A percentile compares a stretch with the other conserved stretches of the same genome.
Evolutionary conservation across 139 green algal species (phyloP).

Genomic region (Haematococcus lacustris): DNA sequence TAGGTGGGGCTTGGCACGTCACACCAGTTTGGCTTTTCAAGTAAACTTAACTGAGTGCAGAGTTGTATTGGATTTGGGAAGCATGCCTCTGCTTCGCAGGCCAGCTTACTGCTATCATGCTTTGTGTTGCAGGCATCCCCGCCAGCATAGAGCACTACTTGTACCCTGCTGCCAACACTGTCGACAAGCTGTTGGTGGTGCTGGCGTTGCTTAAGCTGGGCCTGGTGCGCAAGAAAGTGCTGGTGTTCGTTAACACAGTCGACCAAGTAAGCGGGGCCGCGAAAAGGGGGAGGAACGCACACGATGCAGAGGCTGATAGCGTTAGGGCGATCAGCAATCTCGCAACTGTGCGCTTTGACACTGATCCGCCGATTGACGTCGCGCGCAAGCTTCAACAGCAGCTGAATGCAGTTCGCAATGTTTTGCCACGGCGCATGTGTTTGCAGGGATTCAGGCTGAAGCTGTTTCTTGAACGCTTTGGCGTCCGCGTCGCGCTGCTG

Average conservation of each 20-base stretch:
- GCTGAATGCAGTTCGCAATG: too few relatives aligned
- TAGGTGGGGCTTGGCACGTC: too few relatives aligned
- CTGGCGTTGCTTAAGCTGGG: slow-evolving; percentile 77
- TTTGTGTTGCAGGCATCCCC: not conserved
- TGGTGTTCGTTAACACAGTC: slow-evolving; percentile 89
- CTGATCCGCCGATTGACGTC: too few relatives aligned
- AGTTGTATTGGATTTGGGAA: too few relatives aligned
- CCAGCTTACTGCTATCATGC: not conserved
- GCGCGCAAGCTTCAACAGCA: too few relatives aligned
- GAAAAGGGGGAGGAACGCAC: too few relatives aligned
- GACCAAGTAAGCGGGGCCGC: slow-evolving; percentile 52
- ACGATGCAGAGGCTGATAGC: too few relatives aligned
- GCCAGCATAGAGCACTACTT: slow-evolving; percentile 35
- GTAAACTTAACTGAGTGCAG: too few relatives aligned
- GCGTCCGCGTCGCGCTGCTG: slow-evolving; percentile 69
- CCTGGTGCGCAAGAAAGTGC: slow-evolving; percentile 68
- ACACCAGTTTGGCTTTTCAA: too few relatives aligned
- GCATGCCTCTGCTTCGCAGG: not conserved
- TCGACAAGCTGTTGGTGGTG: slow-evolving; percentile 60
- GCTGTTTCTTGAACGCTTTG: slow-evolving; percentile 94
- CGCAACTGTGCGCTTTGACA: too few relatives aligned
- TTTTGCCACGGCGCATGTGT: too few relatives aligned
- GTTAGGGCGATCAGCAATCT: too few relatives aligned
- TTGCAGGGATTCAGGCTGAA: slow-evolving; percentile 64
- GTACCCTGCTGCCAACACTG: slow-evolving; percentile 16